Evolutionary conservation across 768 basidiomycete species (phyloP).

Genomic region (Myochromella boudieri): DNA sequence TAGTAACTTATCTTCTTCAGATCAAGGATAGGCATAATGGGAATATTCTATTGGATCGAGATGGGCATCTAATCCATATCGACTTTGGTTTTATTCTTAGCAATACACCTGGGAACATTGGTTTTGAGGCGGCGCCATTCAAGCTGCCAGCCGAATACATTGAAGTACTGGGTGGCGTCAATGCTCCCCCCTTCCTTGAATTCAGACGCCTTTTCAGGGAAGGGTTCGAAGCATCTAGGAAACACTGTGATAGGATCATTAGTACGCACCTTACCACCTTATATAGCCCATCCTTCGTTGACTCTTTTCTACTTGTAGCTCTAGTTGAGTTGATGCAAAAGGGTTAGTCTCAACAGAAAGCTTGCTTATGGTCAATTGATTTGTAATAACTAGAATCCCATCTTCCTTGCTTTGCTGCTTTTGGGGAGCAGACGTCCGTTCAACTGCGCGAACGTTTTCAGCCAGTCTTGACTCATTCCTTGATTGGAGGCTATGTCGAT

Average conservation of each 20-base stretch:
- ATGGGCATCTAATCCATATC: slow-evolving; percentile 94
- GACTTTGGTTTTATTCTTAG: slow-evolving; percentile 98
- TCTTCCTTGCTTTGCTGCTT: slow-evolving; percentile 86
- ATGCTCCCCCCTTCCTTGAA: slow-evolving; percentile 72
- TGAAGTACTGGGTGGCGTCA: slow-evolving; percentile 89
- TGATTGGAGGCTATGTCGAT: slow-evolving; percentile 89
- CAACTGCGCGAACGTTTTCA: slow-evolving; percentile 94
- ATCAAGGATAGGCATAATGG: slow-evolving; percentile 99
- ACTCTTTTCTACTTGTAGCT: slow-evolving; percentile 26
- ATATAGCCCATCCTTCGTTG: neutral
- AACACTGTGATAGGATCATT: slow-evolving; percentile 95
- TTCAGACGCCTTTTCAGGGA: slow-evolving; percentile 88
- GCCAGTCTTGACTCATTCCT: slow-evolving; percentile 79
- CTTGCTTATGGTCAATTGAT: neutral
- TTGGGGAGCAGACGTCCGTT: slow-evolving; percentile 87
- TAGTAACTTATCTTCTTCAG: slow-evolving; percentile 95
- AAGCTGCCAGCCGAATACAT: slow-evolving; percentile 94
- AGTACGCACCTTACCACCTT: slow-evolving; percentile 47
- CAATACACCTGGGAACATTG: slow-evolving; percentile 95
- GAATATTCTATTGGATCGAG: slow-evolving; percentile 93
- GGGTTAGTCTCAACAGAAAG: slow-evolving; percentile 43
- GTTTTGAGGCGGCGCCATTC: slow-evolving; percentile 99
- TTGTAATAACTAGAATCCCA: slow-evolving; percentile 66
- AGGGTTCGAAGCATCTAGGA: slow-evolving; percentile 90
- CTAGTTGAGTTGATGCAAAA: slow-evolving; percentile 99